Evolutionary conservation across 2,329 filamentous ascomycete species (phyloP).

Genomic region (Trichoderma sp.): DNA sequence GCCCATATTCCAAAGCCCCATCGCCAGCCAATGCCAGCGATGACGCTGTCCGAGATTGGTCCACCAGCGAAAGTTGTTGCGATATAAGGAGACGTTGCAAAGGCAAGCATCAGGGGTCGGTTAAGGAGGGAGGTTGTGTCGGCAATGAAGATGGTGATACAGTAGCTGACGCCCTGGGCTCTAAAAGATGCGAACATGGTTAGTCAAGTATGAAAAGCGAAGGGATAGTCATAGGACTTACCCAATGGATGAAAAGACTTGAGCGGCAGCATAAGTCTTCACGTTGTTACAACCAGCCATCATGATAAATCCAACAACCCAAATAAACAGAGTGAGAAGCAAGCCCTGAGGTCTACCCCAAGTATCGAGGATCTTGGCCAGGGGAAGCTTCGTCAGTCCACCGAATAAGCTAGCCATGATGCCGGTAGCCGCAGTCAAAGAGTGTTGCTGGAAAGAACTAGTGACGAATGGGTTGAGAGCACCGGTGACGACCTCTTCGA

Average conservation of each 20-base stretch:
- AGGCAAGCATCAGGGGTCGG: constrained; percentile 61
- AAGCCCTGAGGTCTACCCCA: constrained; percentile 66
- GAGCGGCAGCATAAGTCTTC: constrained; percentile 59
- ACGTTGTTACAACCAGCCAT: constrained; percentile 63
- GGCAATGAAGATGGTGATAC: constrained; percentile 58
- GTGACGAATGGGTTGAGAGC: constrained; percentile 49
- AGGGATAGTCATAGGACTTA: constrained; percentile 32
- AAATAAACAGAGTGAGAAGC: constrained; percentile 49
- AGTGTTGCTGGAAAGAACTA: constrained; percentile 51
- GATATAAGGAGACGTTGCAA: constrained; percentile 64
- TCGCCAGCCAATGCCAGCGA: constrained; percentile 55
- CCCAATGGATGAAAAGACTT: constrained; percentile 66
- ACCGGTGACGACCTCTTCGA: constrained; percentile 37
- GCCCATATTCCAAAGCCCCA: constrained; percentile 67
- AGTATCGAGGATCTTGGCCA: constrained; percentile 65
- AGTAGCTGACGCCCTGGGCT: constrained; percentile 41
- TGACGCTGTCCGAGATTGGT: constrained; percentile 52
- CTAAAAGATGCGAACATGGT: constrained; percentile 23
- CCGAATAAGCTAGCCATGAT: constrained; percentile 54
- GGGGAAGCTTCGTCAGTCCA: constrained; percentile 62
- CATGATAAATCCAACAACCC: constrained; percentile 55
- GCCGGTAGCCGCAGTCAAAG: constrained; percentile 50
- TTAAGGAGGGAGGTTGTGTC: constrained; percentile 66
- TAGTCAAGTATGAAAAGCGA: background rate
- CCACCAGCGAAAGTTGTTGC: constrained; percentile 64